Conservation (phyloP, 306 rosid genomes). For the Lotus japonicus region DNA sequence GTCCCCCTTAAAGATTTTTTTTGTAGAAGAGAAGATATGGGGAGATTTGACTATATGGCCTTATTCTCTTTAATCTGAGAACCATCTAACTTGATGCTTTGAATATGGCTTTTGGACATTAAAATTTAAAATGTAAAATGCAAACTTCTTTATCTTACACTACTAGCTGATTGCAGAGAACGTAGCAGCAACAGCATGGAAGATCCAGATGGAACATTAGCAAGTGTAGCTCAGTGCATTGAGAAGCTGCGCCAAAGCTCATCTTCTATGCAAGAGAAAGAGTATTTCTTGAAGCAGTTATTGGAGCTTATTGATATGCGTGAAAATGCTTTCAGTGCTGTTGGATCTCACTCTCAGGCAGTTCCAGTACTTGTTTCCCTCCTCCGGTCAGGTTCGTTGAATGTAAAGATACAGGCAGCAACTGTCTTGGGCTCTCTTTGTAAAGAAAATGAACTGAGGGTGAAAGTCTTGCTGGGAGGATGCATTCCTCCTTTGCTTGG, state of each 20-base stretch:
- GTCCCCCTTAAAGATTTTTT: no score
- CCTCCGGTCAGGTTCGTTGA: constrained; percentile 90
- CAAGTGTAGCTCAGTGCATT: constrained; percentile 98
- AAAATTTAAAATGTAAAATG: constrained; percentile 9
- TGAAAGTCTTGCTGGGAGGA: constrained; percentile 97
- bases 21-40: neutral
- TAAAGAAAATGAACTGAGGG: constrained; percentile 92
- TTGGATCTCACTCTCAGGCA: constrained; percentile 99
- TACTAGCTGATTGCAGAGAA: constrained; percentile 55
- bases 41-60: neutral
- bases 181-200: constrained; percentile 85
- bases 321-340: constrained; percentile 97
- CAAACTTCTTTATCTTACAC: constrained; percentile 11
- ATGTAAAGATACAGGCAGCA: constrained; percentile 95
- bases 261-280: constrained; percentile 75
- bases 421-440: constrained; percentile 93
- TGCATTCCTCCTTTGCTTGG: constrained; percentile 98
- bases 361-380: constrained; percentile 99
- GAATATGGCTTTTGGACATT: constrained; percentile 1
- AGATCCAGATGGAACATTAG: constrained; percentile 96
- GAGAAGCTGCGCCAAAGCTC: constrained; percentile 90
- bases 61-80: constrained; percentile 1
- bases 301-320: constrained; percentile 82
- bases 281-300: constrained; percentile 73
- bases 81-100: constrained; percentile 16